Base-by-base conservation (phyloP, 805 yeast genomes). In the Komagataella mondaviorum region DNA sequence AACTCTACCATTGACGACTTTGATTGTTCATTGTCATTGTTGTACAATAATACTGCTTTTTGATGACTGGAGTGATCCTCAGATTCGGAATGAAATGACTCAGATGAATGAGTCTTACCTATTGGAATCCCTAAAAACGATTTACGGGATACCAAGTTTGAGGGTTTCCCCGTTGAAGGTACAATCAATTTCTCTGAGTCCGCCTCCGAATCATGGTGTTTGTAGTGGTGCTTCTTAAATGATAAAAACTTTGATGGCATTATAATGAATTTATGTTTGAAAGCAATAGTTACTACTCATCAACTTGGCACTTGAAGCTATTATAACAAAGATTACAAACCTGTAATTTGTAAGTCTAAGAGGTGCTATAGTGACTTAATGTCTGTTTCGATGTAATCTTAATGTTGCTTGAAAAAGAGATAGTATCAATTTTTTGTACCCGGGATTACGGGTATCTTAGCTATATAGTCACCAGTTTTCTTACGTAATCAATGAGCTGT, bases 1-100 rank as follows among this genome's bases (percentile, higher is more conserved):
- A 84, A 67, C 57, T 83, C 89, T 22, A 77, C 82, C 86, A 83
- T 83, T 22, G 88, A 80, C 6, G 60, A 12, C 22, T 17, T 18
- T 8, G 49, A 24, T 23, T 17, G 45, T 36, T 12, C n/a, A 14
- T 48, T 20, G 8, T n/a, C 46, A 14, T 43, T 48, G 45, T 43
- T 30, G 50, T 8, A 18, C 17, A 6, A 12, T 45, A n/a, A 20
- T 10, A 24, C 17, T 36, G 49, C n/a, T 18, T 10, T 46, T 45
- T 18, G 43, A n/a, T 17, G 22, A 7, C 7, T 48, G 49, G 45
- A 36, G 16, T 55, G 55, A 45, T 54, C 60, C 39, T 56, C 60
- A n/a, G 60, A 63, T 45, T 62, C 67, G 1, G 61, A 55, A 44
- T 55, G 48, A 1, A 51, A 44, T 6, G 67, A 62, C 12, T 65